Percentiles rank a stretch among this genome's conserved stretches.
Conservation (phyloP, 805 yeast species). For the Wickerhamomyces mucosus region DNA sequence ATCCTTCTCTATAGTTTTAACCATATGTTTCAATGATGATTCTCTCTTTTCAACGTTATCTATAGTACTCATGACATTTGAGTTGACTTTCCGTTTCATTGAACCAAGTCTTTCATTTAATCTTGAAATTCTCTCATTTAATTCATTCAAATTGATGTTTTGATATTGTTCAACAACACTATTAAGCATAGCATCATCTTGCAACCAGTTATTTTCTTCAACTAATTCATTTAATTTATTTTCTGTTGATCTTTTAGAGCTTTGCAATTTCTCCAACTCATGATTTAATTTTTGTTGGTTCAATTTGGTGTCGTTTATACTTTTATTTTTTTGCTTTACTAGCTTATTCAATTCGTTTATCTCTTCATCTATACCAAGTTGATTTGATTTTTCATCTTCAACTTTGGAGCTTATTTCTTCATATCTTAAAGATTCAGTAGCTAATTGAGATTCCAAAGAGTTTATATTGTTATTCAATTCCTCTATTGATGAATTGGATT, state of each 20-base stretch:
- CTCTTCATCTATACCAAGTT: conserved; percentile 70
- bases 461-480: conserved; percentile 26
- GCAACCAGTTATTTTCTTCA: conserved; percentile 63
- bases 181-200: conserved; percentile 48
- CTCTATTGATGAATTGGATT: conserved; percentile 24
- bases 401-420: conserved; percentile 17
- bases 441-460: conserved; percentile 12
- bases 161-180: conserved; percentile 53
- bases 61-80: conserved; percentile 82
- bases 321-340: conserved; percentile 32
- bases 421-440: conserved; percentile 16
- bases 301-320: conserved; percentile 36
- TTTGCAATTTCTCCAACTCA: conserved; percentile 40
- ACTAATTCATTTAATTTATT: conserved; percentile 34
- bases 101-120: conserved; percentile 51
- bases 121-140: conserved; percentile 45
- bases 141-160: conserved; percentile 52
- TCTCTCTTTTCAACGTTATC: conserved; percentile 90
- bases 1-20: conserved; percentile 80
- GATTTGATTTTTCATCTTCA: conserved; percentile 36
- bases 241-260: conserved; percentile 27
- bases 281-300: conserved; percentile 45
- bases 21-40: conserved; percentile 63
- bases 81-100: conserved; percentile 74
- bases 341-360: conserved; percentile 45